These are phyloP conservation scores for Panellus pusillus DNA, from an alignment of 768 basidiomycete species.

Conservation along the genomic window DNA sequence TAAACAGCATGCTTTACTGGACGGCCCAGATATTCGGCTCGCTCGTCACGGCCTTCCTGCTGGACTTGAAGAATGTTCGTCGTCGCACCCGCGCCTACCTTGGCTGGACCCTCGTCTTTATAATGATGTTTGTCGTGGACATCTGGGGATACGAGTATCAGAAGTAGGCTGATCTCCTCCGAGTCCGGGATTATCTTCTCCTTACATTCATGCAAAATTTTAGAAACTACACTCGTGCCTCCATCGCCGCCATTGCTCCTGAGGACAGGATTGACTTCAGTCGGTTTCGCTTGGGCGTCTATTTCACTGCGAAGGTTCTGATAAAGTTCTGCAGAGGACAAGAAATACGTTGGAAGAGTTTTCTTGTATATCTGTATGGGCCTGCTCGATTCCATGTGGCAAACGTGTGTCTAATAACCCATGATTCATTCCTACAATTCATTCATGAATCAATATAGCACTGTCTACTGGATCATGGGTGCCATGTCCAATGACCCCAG, in stretches of 20 bases:
- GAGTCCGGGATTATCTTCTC: neutral
- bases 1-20: constrained; percentile 84
- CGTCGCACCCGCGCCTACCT: constrained; percentile 72
- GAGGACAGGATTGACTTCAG: constrained; percentile 13
- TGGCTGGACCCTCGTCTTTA: constrained; percentile 63
- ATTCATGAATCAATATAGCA: too few relatives aligned
- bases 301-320: neutral
- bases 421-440: too few relatives aligned
- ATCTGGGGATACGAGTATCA: constrained; percentile 80
- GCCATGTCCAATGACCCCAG: constrained; percentile 83
- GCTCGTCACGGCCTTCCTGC: constrained; percentile 63
- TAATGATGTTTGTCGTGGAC: constrained; percentile 68
- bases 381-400: constrained; percentile 82
- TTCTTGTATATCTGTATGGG: constrained; percentile 74
- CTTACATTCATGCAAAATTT: neutral
- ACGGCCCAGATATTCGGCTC: constrained; percentile 76
- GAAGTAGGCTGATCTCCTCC: constrained; percentile 41
- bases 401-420: constrained; percentile 52
- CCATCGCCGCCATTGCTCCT: constrained; percentile 24
- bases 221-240: constrained; percentile 61
- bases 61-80: constrained; percentile 55
- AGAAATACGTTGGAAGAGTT: constrained; percentile 52
- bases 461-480: constrained; percentile 73
- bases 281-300: neutral
- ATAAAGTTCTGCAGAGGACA: constrained; percentile 31